A percentile compares a stretch with the other conserved stretches of the same genome.
Evolutionary conservation across 768 basidiomycete genomes (phyloP).

Genomic region (Megacollybia marginata): DNA sequence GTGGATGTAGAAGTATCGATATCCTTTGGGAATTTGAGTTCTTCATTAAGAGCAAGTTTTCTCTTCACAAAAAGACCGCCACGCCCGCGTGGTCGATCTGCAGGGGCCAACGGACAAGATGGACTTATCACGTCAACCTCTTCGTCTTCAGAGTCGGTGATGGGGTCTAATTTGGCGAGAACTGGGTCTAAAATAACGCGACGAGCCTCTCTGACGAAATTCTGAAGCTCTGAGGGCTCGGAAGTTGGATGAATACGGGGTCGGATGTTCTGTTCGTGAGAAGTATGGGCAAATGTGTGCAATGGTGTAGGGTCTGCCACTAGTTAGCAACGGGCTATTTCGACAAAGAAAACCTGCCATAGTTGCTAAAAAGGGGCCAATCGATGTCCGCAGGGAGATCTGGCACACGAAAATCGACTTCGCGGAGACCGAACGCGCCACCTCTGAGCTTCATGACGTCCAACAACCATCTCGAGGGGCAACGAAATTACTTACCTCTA

Average conservation of each 20-base stretch:
- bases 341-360: constrained; percentile 30
- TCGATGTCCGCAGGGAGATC: constrained; percentile 43
- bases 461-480: constrained; percentile 2
- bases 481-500: constrained; percentile 23
- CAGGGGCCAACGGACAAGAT: constrained; percentile 20
- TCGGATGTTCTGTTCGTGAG: constrained; percentile 27
- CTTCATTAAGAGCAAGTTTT: constrained; percentile 57
- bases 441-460: constrained; percentile 25
- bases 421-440: constrained; percentile 30
- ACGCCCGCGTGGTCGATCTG: constrained; percentile 13
- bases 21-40: constrained; percentile 15
- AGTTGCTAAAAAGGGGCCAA: constrained; percentile 52
- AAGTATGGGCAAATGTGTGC: constrained; percentile 33
- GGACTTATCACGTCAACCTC: constrained; percentile 23
- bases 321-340: too few species aligned
- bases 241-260: constrained; percentile 34
- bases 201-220: constrained; percentile 46
- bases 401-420: constrained; percentile 35
- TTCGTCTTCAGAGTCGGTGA: constrained; percentile 31
- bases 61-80: constrained; percentile 48
- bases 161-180: constrained; percentile 24
- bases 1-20: background rate
- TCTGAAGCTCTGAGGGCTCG: constrained; percentile 47
- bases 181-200: constrained; percentile 44
- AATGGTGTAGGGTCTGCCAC: constrained; percentile 48